Base-by-base conservation (phyloP, 495 filamentous ascomycete species). In the Cercophora sp. region DNA sequence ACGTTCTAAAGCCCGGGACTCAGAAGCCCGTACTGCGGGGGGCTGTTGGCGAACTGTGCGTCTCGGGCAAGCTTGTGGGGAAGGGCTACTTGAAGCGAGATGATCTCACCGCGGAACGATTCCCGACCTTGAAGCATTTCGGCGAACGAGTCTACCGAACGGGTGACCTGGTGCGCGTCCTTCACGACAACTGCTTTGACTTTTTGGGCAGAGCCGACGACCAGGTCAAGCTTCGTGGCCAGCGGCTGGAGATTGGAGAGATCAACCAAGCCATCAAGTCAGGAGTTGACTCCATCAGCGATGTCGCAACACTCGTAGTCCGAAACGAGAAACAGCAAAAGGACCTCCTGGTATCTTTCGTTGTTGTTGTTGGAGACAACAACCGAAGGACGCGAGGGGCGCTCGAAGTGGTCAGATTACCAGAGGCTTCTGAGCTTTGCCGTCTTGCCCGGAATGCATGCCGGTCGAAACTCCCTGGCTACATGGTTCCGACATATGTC, bases 71-170 rank as follows among this genome's bases (percentile, higher is more conserved):
- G 51, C 74, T 96, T 4, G 89, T 96, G 26, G 91, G 86, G 5
- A 89, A 85, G 57, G 91, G 91, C 0, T 96, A 96, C 58, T 74
- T 93, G 32, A 91, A 91, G 35, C 78, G 89, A 3, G 76, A 81
- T 2, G 81, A 89, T 25, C 71, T 89, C 22, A 88, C 85, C 0
- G 39, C 63, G 1, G 79, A 87, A 52, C 73, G 75, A 29, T 89
- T 89, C 55, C 85, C 83, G 0, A 72, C 63, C 1, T 61, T 89
- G 3, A 35, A 69, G 9, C 35, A 52, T 11, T 81, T 79, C 46
- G 68, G 66, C 3, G 72, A 76, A 44, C 69, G 80, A 20, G 72
- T 88, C 2, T 94, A 94, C 58, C 79, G 86, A 3, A 91, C 89
- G 5, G 89, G 89, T 0, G 89, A 94, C 59, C 69, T 93, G 3